These are phyloP conservation scores for Lactarius evosmus DNA, from an alignment of 768 basidiomycete species.

Conservation along the genomic window DNA sequence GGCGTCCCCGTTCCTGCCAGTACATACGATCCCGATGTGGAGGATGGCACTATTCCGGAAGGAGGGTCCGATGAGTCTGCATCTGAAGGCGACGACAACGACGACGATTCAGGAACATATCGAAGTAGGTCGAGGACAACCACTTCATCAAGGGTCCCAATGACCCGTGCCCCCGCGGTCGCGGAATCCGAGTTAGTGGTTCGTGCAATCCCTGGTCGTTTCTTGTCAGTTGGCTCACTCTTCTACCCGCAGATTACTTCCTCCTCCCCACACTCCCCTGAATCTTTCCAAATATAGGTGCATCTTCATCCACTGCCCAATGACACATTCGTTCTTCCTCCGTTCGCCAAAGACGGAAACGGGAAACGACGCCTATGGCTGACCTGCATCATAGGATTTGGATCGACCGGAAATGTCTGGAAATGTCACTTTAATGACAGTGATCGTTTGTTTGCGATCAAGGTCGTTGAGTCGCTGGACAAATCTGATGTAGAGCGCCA, in stretches of 20 bases:
- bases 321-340: not conserved
- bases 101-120: not conserved
- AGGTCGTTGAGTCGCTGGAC: too few species aligned
- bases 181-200: too few species aligned
- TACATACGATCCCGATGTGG: not conserved
- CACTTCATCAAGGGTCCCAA: not conserved
- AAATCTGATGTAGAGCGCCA: too few species aligned
- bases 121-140: not conserved
- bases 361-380: slow-evolving; percentile 1
- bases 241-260: not conserved
- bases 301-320: not conserved
- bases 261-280: not conserved
- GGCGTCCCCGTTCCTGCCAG: not conserved
- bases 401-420: slow-evolving; percentile 8
- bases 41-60: not conserved
- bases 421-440: not conserved
- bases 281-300: not conserved
- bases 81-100: not conserved
- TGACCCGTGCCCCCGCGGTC: not conserved
- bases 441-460: not conserved
- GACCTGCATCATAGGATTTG: not conserved
- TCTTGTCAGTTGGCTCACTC: not conserved
- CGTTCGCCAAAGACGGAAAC: not conserved
- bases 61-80: not conserved
- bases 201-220: not conserved